phyloP scores from a whole-genome alignment of 495 filamentous ascomycete genomes.

The Hypoxylon fragiforme region DNA sequence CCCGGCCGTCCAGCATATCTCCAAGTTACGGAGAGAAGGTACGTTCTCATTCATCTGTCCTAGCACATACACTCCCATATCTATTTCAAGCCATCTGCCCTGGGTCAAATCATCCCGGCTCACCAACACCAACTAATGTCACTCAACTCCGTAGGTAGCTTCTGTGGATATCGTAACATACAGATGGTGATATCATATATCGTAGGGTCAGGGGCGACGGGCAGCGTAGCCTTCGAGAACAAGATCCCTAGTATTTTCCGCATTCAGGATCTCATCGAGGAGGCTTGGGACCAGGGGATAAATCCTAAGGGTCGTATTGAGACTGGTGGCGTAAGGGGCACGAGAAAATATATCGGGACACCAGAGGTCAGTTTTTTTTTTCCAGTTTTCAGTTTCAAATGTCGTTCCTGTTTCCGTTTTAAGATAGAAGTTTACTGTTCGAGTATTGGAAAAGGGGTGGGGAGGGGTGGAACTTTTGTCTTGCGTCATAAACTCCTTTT shows the following conservation, averaged over 20 bases:
- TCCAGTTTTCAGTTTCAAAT: neutral
- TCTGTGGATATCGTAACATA: slow-evolving; percentile 98
- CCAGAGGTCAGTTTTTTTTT: slow-evolving; percentile 66
- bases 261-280: slow-evolving; percentile 87
- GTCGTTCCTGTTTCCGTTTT: neutral
- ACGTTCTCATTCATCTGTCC: neutral
- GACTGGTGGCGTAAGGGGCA: slow-evolving; percentile 85
- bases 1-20: slow-evolving; percentile 74
- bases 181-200: slow-evolving; percentile 91
- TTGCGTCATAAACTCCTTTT: neutral
- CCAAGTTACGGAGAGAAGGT: slow-evolving; percentile 75
- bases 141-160: slow-evolving; percentile 62
- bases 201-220: slow-evolving; percentile 56
- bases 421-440: neutral
- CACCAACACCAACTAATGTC: neutral
- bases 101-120: neutral
- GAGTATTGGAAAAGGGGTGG: too few species aligned
- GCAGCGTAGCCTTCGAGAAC: slow-evolving; percentile 60
- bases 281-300: slow-evolving; percentile 86
- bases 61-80: neutral
- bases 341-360: slow-evolving; percentile 94
- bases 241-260: slow-evolving; percentile 77
- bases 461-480: too few species aligned
- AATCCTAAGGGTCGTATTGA: slow-evolving; percentile 72
- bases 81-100: neutral